Conservation (phyloP, 495 filamentous ascomycete species). For the Annulohypoxylon moriforme region DNA sequence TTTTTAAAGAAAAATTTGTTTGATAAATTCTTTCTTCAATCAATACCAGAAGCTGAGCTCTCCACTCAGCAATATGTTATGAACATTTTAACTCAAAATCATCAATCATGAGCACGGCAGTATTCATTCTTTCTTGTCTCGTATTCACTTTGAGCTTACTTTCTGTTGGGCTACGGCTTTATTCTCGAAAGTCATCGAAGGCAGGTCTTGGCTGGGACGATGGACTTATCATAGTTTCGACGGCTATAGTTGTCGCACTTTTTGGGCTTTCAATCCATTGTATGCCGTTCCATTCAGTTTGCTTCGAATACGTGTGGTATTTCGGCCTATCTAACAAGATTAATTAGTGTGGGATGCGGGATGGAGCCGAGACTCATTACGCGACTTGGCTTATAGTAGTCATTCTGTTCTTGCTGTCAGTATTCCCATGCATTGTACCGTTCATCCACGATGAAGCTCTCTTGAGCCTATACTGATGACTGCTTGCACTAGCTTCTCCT, state of each 20-base stretch:
- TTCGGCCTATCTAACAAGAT: neutral
- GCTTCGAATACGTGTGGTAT: neutral
- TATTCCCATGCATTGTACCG: neutral
- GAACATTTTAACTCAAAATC: neutral
- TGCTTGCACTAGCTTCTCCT: conserved; percentile 29
- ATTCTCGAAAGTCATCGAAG: conserved; percentile 20
- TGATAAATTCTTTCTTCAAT: no score
- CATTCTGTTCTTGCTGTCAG: conserved; percentile 17
- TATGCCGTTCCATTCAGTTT: conserved; percentile 11
- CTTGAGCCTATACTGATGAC: neutral
- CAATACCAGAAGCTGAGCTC: no score
- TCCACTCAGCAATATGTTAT: no score
- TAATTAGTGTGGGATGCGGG: conserved; percentile 3
- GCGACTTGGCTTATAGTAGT: neutral
- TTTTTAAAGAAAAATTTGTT: no score
- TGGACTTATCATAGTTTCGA: conserved; percentile 21
- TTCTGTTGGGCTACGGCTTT: conserved; percentile 23
- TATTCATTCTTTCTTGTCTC: conserved; percentile 9
- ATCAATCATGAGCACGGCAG: neutral
- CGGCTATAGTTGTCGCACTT: conserved; percentile 10
- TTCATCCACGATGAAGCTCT: neutral
- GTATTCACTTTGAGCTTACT: conserved; percentile 17
- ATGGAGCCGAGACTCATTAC: neutral
- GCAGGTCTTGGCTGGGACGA: conserved; percentile 42
- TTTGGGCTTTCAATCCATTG: conserved; percentile 18